A percentile compares a stretch with the other conserved stretches of the same genome.
These are phyloP conservation scores for Cornus suecica DNA, from an alignment of 148 eudicot species.

Conservation along the genomic window DNA sequence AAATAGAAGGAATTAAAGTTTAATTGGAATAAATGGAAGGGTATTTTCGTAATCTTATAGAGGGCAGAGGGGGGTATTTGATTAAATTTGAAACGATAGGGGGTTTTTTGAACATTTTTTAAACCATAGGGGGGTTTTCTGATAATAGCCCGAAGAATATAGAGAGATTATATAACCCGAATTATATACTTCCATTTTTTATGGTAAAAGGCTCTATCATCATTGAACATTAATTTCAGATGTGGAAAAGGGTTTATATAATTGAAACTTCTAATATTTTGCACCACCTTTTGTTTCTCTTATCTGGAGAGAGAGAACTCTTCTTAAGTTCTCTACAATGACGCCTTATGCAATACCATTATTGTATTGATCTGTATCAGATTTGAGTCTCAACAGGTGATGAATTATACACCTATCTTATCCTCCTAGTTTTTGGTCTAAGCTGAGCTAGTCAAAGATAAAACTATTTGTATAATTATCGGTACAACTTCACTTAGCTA, in stretches of 20 bases:
- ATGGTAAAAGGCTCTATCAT: background rate
- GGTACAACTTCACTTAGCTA: background rate
- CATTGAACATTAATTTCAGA: background rate
- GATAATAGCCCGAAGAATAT: too few species aligned
- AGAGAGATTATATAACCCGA: background rate
- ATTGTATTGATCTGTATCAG: background rate
- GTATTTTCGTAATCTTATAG: too few species aligned
- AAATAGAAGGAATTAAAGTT: too few species aligned
- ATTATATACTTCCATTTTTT: background rate
- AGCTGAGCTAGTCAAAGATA: background rate
- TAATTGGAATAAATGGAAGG: too few species aligned
- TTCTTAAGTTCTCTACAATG: background rate
- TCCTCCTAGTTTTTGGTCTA: background rate
- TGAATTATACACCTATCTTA: background rate
- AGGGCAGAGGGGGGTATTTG: too few species aligned
- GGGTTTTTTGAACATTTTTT: too few species aligned
- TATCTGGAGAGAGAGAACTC: background rate
- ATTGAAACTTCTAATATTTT: too few species aligned
- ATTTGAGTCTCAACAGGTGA: background rate
- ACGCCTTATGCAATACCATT: background rate
- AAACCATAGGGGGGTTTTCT: too few species aligned
- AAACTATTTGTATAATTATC: background rate
- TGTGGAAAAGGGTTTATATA: background rate
- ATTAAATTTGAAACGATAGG: too few species aligned
- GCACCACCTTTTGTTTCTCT: background rate